Conservation (phyloP, 495 filamentous ascomycete species). For the Neurospora intermedia region DNA sequence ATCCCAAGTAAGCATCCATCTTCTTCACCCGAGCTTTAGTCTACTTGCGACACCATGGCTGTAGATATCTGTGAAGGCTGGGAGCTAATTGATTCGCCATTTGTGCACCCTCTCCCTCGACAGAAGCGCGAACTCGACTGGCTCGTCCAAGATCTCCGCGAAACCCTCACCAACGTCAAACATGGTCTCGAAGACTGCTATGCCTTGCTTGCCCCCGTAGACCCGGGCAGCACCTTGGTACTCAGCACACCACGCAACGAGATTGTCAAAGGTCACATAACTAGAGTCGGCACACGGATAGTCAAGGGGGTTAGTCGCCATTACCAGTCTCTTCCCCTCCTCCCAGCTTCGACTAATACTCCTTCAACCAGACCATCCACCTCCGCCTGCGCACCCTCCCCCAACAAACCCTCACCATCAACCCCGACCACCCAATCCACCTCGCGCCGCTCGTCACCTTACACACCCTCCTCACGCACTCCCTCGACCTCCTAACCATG, state of each 20-base stretch:
- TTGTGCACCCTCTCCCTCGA: conserved; percentile 27
- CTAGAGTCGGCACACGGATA: conserved; percentile 64
- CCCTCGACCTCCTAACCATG: conserved; percentile 68
- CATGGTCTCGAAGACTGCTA: conserved; percentile 83
- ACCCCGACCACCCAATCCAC: conserved; percentile 44
- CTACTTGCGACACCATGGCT: conserved; percentile 1
- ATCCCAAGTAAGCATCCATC: conserved; percentile 44
- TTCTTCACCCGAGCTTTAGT: background rate
- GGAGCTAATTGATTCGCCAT: conserved; percentile 21
- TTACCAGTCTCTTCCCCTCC: background rate
- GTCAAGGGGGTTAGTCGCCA: conserved; percentile 57
- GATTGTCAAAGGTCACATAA: conserved; percentile 83
- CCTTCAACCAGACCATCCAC: conserved; percentile 38
- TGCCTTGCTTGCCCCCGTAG: conserved; percentile 66
- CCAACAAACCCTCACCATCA: conserved; percentile 39
- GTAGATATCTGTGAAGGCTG: conserved; percentile 17
- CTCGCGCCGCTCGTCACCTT: conserved; percentile 62
- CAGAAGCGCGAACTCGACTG: conserved; percentile 74
- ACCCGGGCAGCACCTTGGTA: conserved; percentile 76
- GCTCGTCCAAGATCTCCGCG: conserved; percentile 70
- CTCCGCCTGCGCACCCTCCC: conserved; percentile 39
- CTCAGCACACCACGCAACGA: conserved; percentile 82
- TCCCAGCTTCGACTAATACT: background rate
- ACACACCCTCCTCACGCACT: conserved; percentile 61
- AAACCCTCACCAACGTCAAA: conserved; percentile 66